Base-by-base conservation (phyloP, 23 red algal genomes). In the Gracilaria domingensis region DNA sequence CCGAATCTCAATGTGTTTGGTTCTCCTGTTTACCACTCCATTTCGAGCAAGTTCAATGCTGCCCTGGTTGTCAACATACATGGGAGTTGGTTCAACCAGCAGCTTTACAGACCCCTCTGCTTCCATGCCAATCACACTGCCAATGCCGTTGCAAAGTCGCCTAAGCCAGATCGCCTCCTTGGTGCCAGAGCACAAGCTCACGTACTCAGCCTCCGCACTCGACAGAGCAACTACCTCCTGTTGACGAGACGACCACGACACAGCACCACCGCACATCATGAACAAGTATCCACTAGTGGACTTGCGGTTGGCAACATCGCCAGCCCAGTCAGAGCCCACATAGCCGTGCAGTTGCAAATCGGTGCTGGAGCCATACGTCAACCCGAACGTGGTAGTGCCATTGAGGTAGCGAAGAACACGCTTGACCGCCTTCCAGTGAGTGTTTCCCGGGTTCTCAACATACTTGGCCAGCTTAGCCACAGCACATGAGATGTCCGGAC, bases 171-270 rank as follows among this genome's bases (percentile, higher is more conserved):
- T n/a, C n/a, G n/a, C n/a, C n/a, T n/a, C n/a, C n/a, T n/a, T n/a
- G n/a, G n/a, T n/a, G n/a, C n/a, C n/a, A n/a, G n/a, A n/a, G n/a
- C n/a, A n/a, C n/a, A n/a, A n/a, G n/a, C n/a, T n/a, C n/a, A n/a
- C n/a, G n/a, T n/a, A n/a, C n/a, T n/a, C n/a, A 59, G 85, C 85
- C 39, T 88, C 69, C 34, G 85, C 85, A 59, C 67, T 78, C 4
- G 85, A 88, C 24, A 88, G 85, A 13, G 85, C 66, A 77, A 88
- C 85, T 20, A 66, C 49, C 62, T 88, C 71, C 50, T 88, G 85
- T 32, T 88, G 66, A 38, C 85, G 85, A 5, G 67, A 77, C 20
- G 50, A 21, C 85, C 85, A 88, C 7, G 30, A 77, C 4, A 88
- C 0, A 0, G 71, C 42, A 33, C 54, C 75, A 24, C 66, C 75